These are phyloP conservation scores for Pachysandra terminalis DNA, from an alignment of 164 flowering plant species.

Conservation along the genomic window DNA sequence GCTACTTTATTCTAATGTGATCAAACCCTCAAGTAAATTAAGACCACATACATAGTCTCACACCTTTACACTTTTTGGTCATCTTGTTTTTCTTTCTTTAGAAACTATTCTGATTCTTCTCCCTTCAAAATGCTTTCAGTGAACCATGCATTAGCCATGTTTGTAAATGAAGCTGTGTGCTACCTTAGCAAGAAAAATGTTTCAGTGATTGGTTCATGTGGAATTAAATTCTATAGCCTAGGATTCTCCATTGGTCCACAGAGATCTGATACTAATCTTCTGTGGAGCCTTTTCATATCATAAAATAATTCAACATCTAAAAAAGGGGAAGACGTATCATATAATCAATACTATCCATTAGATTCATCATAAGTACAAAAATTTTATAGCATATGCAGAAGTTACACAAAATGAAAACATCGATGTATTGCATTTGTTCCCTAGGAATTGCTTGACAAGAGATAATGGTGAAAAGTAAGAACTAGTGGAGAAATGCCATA, in stretches of 20 bases:
- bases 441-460: conserved; percentile 11
- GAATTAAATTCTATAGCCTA: background rate
- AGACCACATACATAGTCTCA: conserved; percentile 26
- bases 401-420: background rate
- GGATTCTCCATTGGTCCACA: conserved; percentile 1
- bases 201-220: conserved; percentile 11
- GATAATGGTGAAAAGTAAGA: conserved; percentile 10
- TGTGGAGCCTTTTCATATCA: background rate
- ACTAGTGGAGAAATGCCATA: conserved; percentile 1
- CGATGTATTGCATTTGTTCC: background rate
- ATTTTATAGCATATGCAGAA: background rate
- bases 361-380: no score
- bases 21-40: conserved; percentile 18
- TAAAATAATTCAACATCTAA: background rate
- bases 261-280: background rate
- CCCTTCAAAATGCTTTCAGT: conserved; percentile 15
- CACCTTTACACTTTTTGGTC: conserved; percentile 18
- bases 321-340: conserved; percentile 5
- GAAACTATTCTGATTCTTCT: conserved; percentile 27
- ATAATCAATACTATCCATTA: background rate
- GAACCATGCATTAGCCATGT: conserved; percentile 8
- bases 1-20: conserved; percentile 35
- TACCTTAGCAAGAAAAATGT: background rate
- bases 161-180: background rate
- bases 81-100: conserved; percentile 11